Conservation (phyloP, 805 yeast genomes). For the Ogataea pilisensis region DNA sequence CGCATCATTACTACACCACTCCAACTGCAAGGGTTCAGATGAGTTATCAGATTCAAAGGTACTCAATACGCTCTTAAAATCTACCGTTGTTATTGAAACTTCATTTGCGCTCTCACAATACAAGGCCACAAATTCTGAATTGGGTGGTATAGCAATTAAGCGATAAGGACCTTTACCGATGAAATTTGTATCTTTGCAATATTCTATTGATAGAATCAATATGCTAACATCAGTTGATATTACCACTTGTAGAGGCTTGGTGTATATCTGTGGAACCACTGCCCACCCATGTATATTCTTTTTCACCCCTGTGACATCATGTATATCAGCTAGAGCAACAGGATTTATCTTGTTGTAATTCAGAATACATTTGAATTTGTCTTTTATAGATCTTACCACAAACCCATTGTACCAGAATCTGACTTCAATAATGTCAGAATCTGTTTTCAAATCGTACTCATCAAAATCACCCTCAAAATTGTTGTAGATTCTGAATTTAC, state of each 20-base stretch:
- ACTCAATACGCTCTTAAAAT: constrained; percentile 40
- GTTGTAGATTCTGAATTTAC: constrained; percentile 51
- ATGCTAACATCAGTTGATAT: constrained; percentile 13
- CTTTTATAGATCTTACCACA: constrained; percentile 37
- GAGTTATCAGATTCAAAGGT: constrained; percentile 37
- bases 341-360: constrained; percentile 34
- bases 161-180: constrained; percentile 14
- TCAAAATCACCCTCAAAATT: constrained; percentile 67
- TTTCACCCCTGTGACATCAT: background rate
- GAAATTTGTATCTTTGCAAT: constrained; percentile 7
- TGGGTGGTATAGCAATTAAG: constrained; percentile 38
- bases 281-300: constrained; percentile 19
- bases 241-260: constrained; percentile 14
- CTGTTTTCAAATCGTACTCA: constrained; percentile 41
- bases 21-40: constrained; percentile 41
- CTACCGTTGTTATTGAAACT: constrained; percentile 47
- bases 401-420: constrained; percentile 41
- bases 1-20: constrained; percentile 88
- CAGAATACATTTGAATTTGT: constrained; percentile 38
- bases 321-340: constrained; percentile 22
- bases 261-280: constrained; percentile 17
- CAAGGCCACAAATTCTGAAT: constrained; percentile 50
- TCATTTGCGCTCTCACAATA: constrained; percentile 37
- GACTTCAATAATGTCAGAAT: constrained; percentile 33
- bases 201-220: constrained; percentile 3